These are phyloP conservation scores for Gaertneriomyces semiglobifer DNA, from an alignment of 192 early-diverging fungal genomes.

Conservation along the genomic window DNA sequence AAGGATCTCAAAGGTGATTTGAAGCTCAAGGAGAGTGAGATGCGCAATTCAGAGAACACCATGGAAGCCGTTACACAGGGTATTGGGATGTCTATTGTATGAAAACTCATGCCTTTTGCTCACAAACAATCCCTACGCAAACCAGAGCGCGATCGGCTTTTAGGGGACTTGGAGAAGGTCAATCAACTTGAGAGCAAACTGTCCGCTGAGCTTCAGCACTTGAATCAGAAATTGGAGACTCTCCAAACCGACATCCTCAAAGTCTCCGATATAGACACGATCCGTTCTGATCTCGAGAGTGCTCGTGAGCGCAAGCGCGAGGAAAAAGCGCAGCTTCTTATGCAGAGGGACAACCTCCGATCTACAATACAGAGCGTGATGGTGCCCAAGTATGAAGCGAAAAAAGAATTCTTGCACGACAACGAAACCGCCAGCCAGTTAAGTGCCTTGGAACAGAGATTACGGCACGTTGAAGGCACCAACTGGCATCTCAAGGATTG, in stretches of 20 bases:
- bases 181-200: constrained; percentile 57
- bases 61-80: constrained; percentile 47
- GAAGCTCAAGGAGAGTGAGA: constrained; percentile 59
- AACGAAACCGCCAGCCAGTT: constrained; percentile 57
- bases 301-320: constrained; percentile 40
- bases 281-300: constrained; percentile 40
- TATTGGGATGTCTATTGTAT: constrained; percentile 6
- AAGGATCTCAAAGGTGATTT: constrained; percentile 56
- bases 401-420: constrained; percentile 47
- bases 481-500: constrained; percentile 57
- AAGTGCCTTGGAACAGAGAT: constrained; percentile 47
- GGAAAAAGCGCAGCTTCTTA: constrained; percentile 35
- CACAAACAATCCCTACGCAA: neutral
- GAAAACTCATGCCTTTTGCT: too few species aligned
- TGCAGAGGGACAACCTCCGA: constrained; percentile 35
- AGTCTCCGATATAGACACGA: constrained; percentile 44
- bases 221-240: constrained; percentile 37
- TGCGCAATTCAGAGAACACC: constrained; percentile 56
- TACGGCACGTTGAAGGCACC: constrained; percentile 48
- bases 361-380: constrained; percentile 31
- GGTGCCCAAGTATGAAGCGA: constrained; percentile 43
- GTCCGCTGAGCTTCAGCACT: constrained; percentile 42
- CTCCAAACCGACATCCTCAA: constrained; percentile 34
- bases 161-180: constrained; percentile 57
- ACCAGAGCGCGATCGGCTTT: constrained; percentile 48